Base-by-base conservation (phyloP, 1,139 yeast species). In the Debaryomyces sp. region DNA sequence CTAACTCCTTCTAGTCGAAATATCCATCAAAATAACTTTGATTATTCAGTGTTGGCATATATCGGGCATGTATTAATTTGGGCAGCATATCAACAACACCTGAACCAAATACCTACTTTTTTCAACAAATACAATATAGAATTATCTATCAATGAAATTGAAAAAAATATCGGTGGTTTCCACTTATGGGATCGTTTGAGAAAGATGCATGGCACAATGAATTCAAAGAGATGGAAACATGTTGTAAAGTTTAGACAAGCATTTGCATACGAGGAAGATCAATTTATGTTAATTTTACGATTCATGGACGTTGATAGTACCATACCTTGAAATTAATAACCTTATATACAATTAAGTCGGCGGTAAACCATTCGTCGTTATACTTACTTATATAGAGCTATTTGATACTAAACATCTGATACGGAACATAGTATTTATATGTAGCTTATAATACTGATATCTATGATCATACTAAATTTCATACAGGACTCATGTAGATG, bases 171-270 rank as follows among this genome's bases (percentile, higher is more conserved):
- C 30, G 80, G 80, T n/a, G 80, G 80, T 0, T 64, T 59, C 51
- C 75, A 73, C 54, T 65, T 75, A 46, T 75, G 80, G 80, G 79
- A 75, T 57, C 66, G 71, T 39, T 60, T 75, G 46, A 66, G 65
- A 45, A 66, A 73, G 49, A 71, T 70, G 49, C 58, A 63, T 22
- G 61, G 66, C 27, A 59, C 68, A 6, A 73, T 75, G 61, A 74
- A 73, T 52, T 64, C 75, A 45, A 74, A 74, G 53, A 64, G 80
- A 54, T 75, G 80, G 80, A 75, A 75, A 52, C 80, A 75, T 51
- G 63, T 75, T 22, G 67, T 70, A 42, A 74, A 73, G 51, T 72
- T 68, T 54, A 63, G 80, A 56, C 70, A 67, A 43, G 57, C 64
- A 10, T 75, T 74, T 52, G 66, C 74, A 6, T 72, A 62, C 46